Evolutionary conservation across 2,329 filamentous ascomycete genomes (phyloP).

Genomic region (Ceratocystis lukuohia): DNA sequence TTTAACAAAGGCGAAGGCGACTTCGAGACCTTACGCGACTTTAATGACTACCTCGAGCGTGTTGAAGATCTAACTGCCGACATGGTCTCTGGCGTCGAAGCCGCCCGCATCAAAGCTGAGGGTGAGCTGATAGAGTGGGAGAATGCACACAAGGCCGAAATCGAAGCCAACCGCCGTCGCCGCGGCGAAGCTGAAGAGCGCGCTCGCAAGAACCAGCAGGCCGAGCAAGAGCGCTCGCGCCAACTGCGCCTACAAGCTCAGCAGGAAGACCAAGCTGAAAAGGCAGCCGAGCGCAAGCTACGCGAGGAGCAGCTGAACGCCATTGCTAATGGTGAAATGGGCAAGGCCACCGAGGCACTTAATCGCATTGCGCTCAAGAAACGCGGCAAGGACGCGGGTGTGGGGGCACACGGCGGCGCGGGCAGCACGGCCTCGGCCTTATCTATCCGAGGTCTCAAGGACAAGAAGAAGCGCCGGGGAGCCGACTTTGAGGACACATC

Average conservation of each 20-base stretch:
- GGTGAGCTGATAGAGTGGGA: conserved; percentile 47
- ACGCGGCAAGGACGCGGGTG: conserved; percentile 38
- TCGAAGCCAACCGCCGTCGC: conserved; percentile 46
- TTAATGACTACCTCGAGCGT: conserved; percentile 88
- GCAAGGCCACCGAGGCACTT: conserved; percentile 45
- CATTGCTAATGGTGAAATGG: conserved; percentile 47
- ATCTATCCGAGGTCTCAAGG: conserved; percentile 63
- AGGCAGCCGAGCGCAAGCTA: conserved; percentile 47
- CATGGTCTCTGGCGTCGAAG: conserved; percentile 58
- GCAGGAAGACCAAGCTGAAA: conserved; percentile 58
- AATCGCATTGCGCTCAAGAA: conserved; percentile 59
- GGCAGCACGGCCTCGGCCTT: conserved; percentile 28
- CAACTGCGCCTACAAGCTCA: conserved; percentile 46
- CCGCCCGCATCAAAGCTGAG: conserved; percentile 41
- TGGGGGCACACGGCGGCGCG: background rate
- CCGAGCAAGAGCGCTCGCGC: conserved; percentile 47
- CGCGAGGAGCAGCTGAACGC: conserved; percentile 57
- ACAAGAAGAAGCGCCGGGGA: conserved; percentile 27
- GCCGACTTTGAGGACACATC: conserved; percentile 36
- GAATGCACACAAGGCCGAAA: conserved; percentile 54
- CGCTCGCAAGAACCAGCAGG: conserved; percentile 46
- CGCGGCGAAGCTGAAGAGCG: conserved; percentile 44
- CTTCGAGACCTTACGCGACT: conserved; percentile 70
- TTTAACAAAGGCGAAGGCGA: conserved; percentile 87
- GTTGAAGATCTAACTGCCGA: conserved; percentile 87